Evolutionary conservation across 1,139 yeast genomes (phyloP).

Genomic region (Suhomyces bolitotheri): DNA sequence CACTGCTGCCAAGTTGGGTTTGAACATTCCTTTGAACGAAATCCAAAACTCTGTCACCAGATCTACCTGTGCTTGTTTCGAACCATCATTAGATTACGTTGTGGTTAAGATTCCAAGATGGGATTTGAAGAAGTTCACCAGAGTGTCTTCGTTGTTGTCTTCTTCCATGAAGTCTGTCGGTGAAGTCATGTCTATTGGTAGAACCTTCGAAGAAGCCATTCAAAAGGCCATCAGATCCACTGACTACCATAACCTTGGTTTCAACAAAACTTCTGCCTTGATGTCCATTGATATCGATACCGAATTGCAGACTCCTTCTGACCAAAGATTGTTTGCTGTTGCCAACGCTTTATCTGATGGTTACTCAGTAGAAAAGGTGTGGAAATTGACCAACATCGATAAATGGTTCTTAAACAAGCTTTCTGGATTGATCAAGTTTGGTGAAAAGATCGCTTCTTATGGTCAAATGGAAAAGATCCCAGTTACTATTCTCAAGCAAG

Average conservation of each 20-base stretch:
- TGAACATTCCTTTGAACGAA: constrained; percentile 89
- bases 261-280: constrained; percentile 81
- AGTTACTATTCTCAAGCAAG: constrained; percentile 64
- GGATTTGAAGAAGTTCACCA: constrained; percentile 95
- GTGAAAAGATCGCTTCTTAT: constrained; percentile 59
- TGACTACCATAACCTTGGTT: constrained; percentile 92
- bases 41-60: constrained; percentile 92
- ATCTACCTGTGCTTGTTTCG: constrained; percentile 95
- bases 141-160: constrained; percentile 84
- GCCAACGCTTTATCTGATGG: constrained; percentile 89
- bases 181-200: constrained; percentile 97
- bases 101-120: constrained; percentile 99
- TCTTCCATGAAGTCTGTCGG: constrained; percentile 99
- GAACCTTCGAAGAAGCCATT: constrained; percentile 97
- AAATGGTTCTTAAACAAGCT: constrained; percentile 95
- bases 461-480: constrained; percentile 66
- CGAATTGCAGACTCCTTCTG: constrained; percentile 93
- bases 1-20: constrained; percentile 96
- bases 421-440: constrained; percentile 67
- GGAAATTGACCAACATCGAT: constrained; percentile 91
- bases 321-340: constrained; percentile 93
- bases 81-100: constrained; percentile 95
- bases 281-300: constrained; percentile 88
- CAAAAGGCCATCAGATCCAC: constrained; percentile 98
- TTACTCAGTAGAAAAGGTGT: constrained; percentile 88